These are phyloP conservation scores for Quillaja saponaria DNA, from an alignment of 306 rosid genomes.

Conservation along the genomic window DNA sequence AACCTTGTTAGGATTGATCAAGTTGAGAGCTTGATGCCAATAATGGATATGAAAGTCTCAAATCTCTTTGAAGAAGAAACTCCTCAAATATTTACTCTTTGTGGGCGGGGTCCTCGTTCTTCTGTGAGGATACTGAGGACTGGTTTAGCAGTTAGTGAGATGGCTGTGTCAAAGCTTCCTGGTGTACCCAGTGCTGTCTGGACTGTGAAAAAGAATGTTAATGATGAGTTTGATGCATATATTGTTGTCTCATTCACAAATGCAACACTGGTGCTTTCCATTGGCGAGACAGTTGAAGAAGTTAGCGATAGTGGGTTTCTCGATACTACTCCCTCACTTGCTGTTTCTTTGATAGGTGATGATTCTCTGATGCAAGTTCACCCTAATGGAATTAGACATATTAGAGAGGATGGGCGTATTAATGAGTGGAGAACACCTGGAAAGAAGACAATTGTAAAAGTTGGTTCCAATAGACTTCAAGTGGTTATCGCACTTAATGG, in stretches of 20 bases:
- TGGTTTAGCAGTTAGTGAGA: conserved; percentile 95
- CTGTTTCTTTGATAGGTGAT: conserved; percentile 96
- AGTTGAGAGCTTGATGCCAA: conserved; percentile 91
- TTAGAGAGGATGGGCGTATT: conserved; percentile 97
- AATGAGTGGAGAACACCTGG: conserved; percentile 99
- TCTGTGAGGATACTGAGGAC: conserved; percentile 91
- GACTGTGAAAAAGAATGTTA: conserved; percentile 93
- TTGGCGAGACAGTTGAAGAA: conserved; percentile 98
- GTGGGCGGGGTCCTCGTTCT: conserved; percentile 96
- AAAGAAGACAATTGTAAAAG: conserved; percentile 85
- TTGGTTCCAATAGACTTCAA: conserved; percentile 90
- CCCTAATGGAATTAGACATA: conserved; percentile 97
- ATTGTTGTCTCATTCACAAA: conserved; percentile 92
- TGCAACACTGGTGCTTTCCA: conserved; percentile 93
- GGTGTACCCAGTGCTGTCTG: conserved; percentile 94
- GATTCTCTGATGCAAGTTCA: conserved; percentile 99
- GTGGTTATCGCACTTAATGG: conserved; percentile 95
- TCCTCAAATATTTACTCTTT: conserved; percentile 89
- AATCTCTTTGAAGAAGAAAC: conserved; percentile 96
- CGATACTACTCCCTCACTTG: conserved; percentile 89
- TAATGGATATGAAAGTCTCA: conserved; percentile 88
- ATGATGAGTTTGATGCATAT: conserved; percentile 92
- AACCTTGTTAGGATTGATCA: conserved; percentile 95
- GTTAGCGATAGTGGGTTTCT: conserved; percentile 96
- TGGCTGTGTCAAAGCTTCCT: conserved; percentile 99